Evolutionary conservation across 1,284 basidiomycete species (phyloP).

Genomic region (Marasmius sp.): DNA sequence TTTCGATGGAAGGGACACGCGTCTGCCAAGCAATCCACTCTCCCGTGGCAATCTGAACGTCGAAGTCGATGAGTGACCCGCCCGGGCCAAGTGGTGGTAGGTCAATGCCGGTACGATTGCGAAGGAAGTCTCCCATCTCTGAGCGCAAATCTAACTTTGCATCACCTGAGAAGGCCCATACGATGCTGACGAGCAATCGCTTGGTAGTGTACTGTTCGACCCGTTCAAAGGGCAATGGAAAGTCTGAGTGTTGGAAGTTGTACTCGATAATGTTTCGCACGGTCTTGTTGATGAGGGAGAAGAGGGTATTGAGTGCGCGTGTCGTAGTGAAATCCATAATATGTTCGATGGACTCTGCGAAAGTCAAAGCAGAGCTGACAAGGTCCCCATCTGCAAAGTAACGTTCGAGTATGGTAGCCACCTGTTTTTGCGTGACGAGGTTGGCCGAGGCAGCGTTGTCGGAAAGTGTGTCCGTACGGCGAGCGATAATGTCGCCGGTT

Average conservation of each 20-base stretch:
- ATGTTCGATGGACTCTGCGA: slow-evolving; percentile 84
- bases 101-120: slow-evolving; percentile 86
- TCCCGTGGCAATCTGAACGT: slow-evolving; percentile 84
- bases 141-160: slow-evolving; percentile 88
- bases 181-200: slow-evolving; percentile 88
- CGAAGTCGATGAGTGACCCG: slow-evolving; percentile 91
- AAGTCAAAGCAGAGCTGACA: slow-evolving; percentile 76
- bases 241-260: slow-evolving; percentile 93
- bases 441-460: slow-evolving; percentile 61
- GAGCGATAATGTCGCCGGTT: slow-evolving; percentile 55
- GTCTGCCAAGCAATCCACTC: slow-evolving; percentile 95
- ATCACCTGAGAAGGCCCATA: slow-evolving; percentile 99
- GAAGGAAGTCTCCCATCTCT: slow-evolving; percentile 88
- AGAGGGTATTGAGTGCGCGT: slow-evolving; percentile 92
- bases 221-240: slow-evolving; percentile 83
- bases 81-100: slow-evolving; percentile 77
- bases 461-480: slow-evolving; percentile 53
- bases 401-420: slow-evolving; percentile 76
- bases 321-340: slow-evolving; percentile 98
- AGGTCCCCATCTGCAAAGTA: slow-evolving; percentile 86
- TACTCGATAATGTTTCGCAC: slow-evolving; percentile 93
- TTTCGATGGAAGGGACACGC: slow-evolving; percentile 92
- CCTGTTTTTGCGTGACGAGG: slow-evolving; percentile 78
- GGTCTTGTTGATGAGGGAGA: slow-evolving; percentile 97
- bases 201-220: slow-evolving; percentile 91